Percentiles rank a stretch among this genome's conserved stretches.
Evolutionary conservation across 768 basidiomycete species (phyloP).

Genomic region (Amanita pallidorosea): DNA sequence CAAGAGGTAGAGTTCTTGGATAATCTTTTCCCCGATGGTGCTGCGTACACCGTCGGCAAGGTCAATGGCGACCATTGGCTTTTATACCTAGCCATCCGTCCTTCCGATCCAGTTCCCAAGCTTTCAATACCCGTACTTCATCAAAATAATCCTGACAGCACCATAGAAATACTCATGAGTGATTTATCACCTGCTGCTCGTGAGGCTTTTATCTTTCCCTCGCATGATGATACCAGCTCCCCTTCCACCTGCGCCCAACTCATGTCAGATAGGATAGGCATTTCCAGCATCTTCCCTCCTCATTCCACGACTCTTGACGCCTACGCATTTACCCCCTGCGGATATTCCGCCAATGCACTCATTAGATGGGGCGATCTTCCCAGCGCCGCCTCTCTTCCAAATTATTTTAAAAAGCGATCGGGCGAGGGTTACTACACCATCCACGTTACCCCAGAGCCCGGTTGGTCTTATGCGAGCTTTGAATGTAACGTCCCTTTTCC

Average conservation of each 20-base stretch:
- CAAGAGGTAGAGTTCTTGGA: constrained; percentile 90
- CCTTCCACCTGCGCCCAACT: constrained; percentile 45
- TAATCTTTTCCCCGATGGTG: constrained; percentile 75
- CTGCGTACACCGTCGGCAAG: constrained; percentile 94
- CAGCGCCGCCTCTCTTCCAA: constrained; percentile 9
- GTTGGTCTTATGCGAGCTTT: constrained; percentile 98
- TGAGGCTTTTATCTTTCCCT: constrained; percentile 56
- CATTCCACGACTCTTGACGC: constrained; percentile 80
- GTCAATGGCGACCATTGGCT: constrained; percentile 99
- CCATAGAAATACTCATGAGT: constrained; percentile 98
- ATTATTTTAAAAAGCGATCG: constrained; percentile 11
- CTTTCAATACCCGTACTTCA: constrained; percentile 8
- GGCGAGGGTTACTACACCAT: constrained; percentile 97
- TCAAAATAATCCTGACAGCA: constrained; percentile 56
- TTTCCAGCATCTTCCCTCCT: constrained; percentile 71
- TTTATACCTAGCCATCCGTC: constrained; percentile 67
- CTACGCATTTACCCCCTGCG: constrained; percentile 91
- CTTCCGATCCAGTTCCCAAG: constrained; percentile 8
- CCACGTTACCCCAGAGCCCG: constrained; percentile 96
- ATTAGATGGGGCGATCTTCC: constrained; percentile 45
- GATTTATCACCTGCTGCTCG: constrained; percentile 71
- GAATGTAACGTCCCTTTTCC: constrained; percentile 90
- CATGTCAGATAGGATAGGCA: constrained; percentile 65
- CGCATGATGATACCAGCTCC: constrained; percentile 20
- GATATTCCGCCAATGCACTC: constrained; percentile 92